phyloP scores from a whole-genome alignment of 163 green algal genomes.

The Prototheca cutis region DNA sequence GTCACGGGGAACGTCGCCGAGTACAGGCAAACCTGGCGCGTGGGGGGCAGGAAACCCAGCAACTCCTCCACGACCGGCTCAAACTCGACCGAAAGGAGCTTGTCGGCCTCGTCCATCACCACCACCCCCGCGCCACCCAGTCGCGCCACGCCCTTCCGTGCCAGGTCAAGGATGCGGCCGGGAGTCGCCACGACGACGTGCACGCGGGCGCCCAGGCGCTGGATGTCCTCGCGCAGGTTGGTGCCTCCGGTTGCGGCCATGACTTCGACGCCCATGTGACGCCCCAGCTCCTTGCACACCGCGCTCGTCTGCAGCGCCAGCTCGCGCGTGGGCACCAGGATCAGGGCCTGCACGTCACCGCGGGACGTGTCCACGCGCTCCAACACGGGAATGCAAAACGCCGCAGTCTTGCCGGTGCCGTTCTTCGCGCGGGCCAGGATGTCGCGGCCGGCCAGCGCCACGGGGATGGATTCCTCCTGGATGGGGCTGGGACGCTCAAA shows the following conservation, averaged over 20 bases:
- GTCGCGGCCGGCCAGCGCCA: slow-evolving; percentile 91
- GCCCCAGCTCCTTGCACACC: slow-evolving; percentile 81
- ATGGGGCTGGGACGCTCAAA: slow-evolving; percentile 96
- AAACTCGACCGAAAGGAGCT: slow-evolving; percentile 97
- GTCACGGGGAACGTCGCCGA: slow-evolving; percentile 96
- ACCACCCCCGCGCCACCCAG: slow-evolving; percentile 77
- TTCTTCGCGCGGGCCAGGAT: slow-evolving; percentile 99
- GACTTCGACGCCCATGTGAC: slow-evolving; percentile 70
- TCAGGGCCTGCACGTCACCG: slow-evolving; percentile 86
- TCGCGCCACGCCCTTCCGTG: slow-evolving; percentile 85
- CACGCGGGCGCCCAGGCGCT: slow-evolving; percentile 85
- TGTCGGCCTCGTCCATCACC: slow-evolving; percentile 99
- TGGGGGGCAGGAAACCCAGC: slow-evolving; percentile 68
- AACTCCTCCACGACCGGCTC: slow-evolving; percentile 92
- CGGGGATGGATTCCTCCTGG: slow-evolving; percentile 95
- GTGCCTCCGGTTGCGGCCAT: slow-evolving; percentile 95
- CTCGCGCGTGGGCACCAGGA: slow-evolving; percentile 95
- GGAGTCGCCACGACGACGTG: slow-evolving; percentile 96
- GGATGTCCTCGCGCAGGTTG: slow-evolving; percentile 97
- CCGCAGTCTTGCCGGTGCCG: slow-evolving; percentile 97
- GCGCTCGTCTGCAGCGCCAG: slow-evolving; percentile 94
- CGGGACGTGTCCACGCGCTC: slow-evolving; percentile 82
- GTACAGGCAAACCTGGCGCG: slow-evolving; percentile 96
- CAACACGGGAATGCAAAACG: slow-evolving; percentile 94
- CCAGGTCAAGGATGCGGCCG: slow-evolving; percentile 92